These are phyloP conservation scores for Carex myosuroides DNA, from an alignment of 176 grass and related monocot species.

Conservation along the genomic window DNA sequence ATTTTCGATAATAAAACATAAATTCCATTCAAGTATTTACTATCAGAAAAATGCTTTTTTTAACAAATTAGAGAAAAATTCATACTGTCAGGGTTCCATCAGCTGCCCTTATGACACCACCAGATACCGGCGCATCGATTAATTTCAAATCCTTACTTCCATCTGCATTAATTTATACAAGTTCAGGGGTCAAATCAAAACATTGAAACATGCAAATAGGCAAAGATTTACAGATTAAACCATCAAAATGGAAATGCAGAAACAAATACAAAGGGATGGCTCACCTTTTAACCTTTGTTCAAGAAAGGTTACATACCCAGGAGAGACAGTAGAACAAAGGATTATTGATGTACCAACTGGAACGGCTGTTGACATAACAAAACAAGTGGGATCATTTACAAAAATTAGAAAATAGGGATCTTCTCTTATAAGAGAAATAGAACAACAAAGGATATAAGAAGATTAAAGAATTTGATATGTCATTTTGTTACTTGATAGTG, in stretches of 20 bases:
- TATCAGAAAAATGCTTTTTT: conserved; percentile 14
- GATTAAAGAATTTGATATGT: neutral
- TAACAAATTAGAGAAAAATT: conserved; percentile 4
- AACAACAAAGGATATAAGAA: neutral
- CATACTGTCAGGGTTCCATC: conserved; percentile 87
- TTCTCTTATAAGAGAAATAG: neutral
- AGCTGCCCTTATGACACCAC: conserved; percentile 87
- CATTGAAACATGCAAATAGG: neutral
- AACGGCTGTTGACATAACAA: conserved; percentile 43
- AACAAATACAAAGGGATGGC: neutral
- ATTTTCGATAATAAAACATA: neutral
- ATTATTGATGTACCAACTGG: conserved; percentile 66
- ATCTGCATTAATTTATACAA: conserved; percentile 35
- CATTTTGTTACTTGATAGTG: conserved; percentile 60
- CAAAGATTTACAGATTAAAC: neutral
- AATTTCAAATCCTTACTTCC: conserved; percentile 63
- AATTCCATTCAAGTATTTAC: conserved; percentile 9
- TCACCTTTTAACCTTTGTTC: conserved; percentile 78
- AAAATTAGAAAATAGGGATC: neutral
- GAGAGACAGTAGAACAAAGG: conserved; percentile 92
- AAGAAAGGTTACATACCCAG: conserved; percentile 65
- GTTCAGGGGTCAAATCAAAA: neutral
- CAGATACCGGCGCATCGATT: conserved; percentile 91
- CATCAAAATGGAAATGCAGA: neutral
- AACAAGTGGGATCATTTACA: neutral